Evolutionary conservation across 176 grass and related monocot species (phyloP).

Genomic region (Chloris gayana): DNA sequence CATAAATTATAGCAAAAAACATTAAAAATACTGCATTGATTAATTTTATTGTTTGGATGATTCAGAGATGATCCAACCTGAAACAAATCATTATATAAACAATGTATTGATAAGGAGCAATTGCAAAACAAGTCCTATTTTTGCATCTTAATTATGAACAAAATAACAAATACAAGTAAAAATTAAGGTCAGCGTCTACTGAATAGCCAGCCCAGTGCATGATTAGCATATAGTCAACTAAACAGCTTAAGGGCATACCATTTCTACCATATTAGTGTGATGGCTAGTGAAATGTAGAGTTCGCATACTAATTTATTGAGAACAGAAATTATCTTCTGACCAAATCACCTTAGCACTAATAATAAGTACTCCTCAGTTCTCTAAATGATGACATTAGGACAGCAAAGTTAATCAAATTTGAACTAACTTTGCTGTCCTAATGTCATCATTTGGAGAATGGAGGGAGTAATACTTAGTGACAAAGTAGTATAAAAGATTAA

Average conservation of each 20-base stretch:
- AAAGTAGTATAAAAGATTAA: background rate
- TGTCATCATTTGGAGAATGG: too few relatives aligned
- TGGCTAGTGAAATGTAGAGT: background rate
- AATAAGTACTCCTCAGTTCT: too few relatives aligned
- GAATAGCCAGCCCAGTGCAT: conserved; percentile 17
- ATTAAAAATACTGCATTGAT: background rate
- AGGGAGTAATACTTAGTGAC: background rate
- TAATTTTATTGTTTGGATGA: background rate
- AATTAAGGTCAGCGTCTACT: background rate
- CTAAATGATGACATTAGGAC: too few relatives aligned
- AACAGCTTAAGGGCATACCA: background rate
- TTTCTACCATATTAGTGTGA: background rate
- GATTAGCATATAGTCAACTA: background rate
- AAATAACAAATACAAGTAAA: background rate
- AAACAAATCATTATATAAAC: background rate
- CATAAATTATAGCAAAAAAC: conserved; percentile 9
- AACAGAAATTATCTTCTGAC: background rate
- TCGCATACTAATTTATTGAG: background rate
- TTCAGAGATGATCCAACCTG: background rate
- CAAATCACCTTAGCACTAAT: background rate
- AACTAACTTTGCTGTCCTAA: too few relatives aligned
- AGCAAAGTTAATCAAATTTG: too few relatives aligned
- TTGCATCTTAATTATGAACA: too few relatives aligned
- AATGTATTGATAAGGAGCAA: too few relatives aligned
- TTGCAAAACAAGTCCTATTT: too few relatives aligned